Conservation (phyloP, 106 monocot genomes). For the Dioscorea dumetorum region DNA sequence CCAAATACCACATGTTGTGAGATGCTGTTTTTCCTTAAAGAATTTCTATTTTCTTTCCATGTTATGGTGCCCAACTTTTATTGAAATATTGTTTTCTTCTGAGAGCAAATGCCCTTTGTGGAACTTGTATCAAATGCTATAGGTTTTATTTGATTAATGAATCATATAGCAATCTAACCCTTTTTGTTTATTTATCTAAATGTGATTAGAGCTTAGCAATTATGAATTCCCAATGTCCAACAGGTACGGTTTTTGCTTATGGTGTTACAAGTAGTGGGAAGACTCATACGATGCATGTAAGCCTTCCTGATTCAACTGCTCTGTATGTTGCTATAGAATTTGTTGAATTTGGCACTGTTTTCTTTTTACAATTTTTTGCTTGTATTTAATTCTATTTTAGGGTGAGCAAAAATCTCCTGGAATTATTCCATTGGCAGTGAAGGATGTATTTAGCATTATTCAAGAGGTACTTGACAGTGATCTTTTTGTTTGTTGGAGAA, state of each 20-base stretch:
- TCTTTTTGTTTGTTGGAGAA: background rate
- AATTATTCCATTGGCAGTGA: slow-evolving; percentile 92
- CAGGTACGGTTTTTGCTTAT: slow-evolving; percentile 97
- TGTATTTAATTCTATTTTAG: slow-evolving; percentile 27
- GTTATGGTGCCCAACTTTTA: too few species aligned
- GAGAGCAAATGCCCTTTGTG: too few species aligned
- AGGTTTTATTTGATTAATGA: too few species aligned
- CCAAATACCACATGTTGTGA: too few species aligned
- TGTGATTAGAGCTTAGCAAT: too few species aligned
- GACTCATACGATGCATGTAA: slow-evolving; percentile 98
- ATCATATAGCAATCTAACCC: too few species aligned
- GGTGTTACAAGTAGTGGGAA: slow-evolving; percentile 99
- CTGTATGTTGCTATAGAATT: background rate
- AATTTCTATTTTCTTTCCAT: too few species aligned
- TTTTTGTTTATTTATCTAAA: too few species aligned
- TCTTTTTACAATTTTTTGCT: background rate
- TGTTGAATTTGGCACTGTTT: background rate
- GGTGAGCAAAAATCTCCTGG: slow-evolving; percentile 99
- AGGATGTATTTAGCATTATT: slow-evolving; percentile 96
- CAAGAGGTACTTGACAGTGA: slow-evolving; percentile 63
- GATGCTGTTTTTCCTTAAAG: too few species aligned
- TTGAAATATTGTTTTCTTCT: too few species aligned
- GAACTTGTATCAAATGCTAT: too few species aligned
- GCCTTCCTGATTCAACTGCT: slow-evolving; percentile 2
- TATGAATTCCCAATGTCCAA: too few species aligned